Evolutionary conservation across 2,329 filamentous ascomycete species (phyloP), one percentile per base, ranked within the genome.

Genomic region (Elsinoe fawcettii): DNA sequence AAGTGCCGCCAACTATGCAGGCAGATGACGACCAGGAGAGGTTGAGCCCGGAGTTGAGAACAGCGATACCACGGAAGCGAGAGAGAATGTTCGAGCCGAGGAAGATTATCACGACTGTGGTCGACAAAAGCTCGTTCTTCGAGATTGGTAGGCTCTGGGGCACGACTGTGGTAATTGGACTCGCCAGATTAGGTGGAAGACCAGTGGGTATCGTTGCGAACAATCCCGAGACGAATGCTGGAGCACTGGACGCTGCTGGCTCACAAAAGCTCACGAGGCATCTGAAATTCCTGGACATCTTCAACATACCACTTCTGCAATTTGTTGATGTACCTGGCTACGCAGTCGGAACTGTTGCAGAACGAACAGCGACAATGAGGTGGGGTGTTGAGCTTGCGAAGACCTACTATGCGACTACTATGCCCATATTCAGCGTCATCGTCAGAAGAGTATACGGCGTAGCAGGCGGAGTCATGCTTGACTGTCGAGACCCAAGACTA

Each of bases 71-170:
- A 0, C 73, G 82, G 6, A 74, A 76, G 11, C 75, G 79, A 58
- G 77, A 80, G 39, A 71, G 83, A 7, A 84, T 82, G 78, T 86
- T 84, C 63, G 77, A 83, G 60, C 74, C 81, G 0, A 72, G 78
- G 5, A 77, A 74, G 1, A 79, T 85, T 59, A 82, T 86, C 59
- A 73, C 69, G 0, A 77, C 74, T 2, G 77, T 85, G 0, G 76
- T 84, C 0, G 83, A 85, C 61, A 60, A 63, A 2, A 73, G 65
- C 20, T 80, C 77, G 0, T 85, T 80, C 74, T 86, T 86, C 66
- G 82, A 85, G 61, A 85, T 86, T 47, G 83, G 83, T 3, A 66
- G 75, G 0, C 73, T 84, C 1, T 86, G 83, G 83, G 83, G 82
- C 3, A 77, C 75, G 1, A 84, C 81, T 0, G 77, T 80, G 0